A percentile compares a stretch with the other conserved stretches of the same genome.
These are phyloP conservation scores for Leucoagaricus sp. DNA, from an alignment of 1,284 basidiomycete genomes.

Conservation along the genomic window DNA sequence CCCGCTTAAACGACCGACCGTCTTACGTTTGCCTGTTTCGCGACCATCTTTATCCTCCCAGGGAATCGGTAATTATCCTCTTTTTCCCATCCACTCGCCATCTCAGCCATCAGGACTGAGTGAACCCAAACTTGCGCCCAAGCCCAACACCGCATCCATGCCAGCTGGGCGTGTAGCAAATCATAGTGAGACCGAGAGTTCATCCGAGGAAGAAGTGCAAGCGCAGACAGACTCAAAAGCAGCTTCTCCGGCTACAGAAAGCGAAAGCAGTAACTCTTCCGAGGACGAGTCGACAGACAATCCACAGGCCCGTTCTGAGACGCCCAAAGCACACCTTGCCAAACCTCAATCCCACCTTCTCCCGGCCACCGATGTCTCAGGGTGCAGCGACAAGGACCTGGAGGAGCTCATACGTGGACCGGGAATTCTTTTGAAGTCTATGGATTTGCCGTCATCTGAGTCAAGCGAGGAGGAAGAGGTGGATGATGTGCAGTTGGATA, in stretches of 20 bases:
- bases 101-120: no score
- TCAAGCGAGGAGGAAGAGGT: constrained; percentile 23
- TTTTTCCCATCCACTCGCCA: no score
- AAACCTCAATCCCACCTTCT: no score
- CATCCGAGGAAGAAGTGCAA: neutral
- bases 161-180: neutral
- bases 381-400: constrained; percentile 37
- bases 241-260: neutral
- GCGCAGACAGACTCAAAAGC: neutral
- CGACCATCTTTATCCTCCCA: neutral
- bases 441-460: constrained; percentile 24
- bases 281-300: no score
- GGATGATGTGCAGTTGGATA: constrained; percentile 27
- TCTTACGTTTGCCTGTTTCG: neutral
- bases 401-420: constrained; percentile 52
- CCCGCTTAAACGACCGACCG: neutral
- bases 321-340: no score
- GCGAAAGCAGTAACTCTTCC: neutral
- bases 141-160: no score
- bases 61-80: no score
- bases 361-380: constrained; percentile 19
- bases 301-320: no score
- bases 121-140: no score
- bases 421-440: constrained; percentile 24
- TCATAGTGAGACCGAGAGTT: neutral